A percentile compares a stretch with the other conserved stretches of the same genome.
Conservation (phyloP, 352 stramenopile species). For the Pythium grandisporangium region DNA sequence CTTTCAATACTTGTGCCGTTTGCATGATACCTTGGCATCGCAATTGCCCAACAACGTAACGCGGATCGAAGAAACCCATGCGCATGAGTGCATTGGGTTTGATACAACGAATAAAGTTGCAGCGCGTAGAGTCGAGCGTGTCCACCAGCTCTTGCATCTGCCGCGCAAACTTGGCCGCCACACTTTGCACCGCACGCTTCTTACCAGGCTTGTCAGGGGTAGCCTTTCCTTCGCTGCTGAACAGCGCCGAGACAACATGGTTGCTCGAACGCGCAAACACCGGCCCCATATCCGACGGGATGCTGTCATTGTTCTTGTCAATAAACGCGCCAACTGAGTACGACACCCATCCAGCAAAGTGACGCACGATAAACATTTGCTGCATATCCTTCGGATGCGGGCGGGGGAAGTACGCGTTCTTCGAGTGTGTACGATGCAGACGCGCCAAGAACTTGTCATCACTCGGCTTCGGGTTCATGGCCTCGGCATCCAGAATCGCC, state of each 20-base stretch:
- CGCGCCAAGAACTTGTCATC: constrained; percentile 82
- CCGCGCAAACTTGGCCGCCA: constrained; percentile 53
- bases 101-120: constrained; percentile 87
- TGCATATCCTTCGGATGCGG: constrained; percentile 87
- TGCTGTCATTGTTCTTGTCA: constrained; percentile 89
- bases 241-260: constrained; percentile 51
- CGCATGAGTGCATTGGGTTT: constrained; percentile 82
- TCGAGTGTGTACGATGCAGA: constrained; percentile 78
- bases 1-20: constrained; percentile 83
- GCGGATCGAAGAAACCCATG: constrained; percentile 55
- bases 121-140: constrained; percentile 72
- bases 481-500: constrained; percentile 76
- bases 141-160: constrained; percentile 80
- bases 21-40: constrained; percentile 83
- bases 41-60: constrained; percentile 78
- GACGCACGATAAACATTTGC: constrained; percentile 84
- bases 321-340: constrained; percentile 89
- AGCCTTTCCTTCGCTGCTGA: constrained; percentile 50
- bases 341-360: constrained; percentile 85
- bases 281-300: constrained; percentile 76
- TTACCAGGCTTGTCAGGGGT: constrained; percentile 37
- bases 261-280: constrained; percentile 71
- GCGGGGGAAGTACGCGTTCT: constrained; percentile 78
- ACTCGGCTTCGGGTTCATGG: constrained; percentile 85
- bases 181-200: constrained; percentile 70